Conservation (phyloP, 106 monocot genomes). For the Alisma plantagoaquatica region DNA sequence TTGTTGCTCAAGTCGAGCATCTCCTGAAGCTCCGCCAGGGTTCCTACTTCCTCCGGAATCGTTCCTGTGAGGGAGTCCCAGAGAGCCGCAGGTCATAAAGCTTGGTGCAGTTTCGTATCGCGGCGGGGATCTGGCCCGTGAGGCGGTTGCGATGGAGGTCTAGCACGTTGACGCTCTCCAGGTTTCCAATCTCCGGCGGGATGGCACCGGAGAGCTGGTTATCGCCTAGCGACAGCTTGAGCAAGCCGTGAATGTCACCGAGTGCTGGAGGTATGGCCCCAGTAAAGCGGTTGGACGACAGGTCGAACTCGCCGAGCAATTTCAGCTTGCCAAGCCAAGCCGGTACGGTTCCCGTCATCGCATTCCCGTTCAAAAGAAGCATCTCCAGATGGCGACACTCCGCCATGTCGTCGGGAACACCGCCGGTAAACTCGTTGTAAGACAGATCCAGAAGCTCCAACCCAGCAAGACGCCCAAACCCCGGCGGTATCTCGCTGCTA, state of each 20-base stretch:
- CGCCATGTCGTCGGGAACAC: slow-evolving; percentile 50
- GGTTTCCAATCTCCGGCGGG: slow-evolving; percentile 65
- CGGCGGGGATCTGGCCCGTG: slow-evolving; percentile 48
- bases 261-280: slow-evolving; percentile 55
- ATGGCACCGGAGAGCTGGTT: slow-evolving; percentile 72
- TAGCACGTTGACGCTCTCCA: slow-evolving; percentile 60
- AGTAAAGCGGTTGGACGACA: slow-evolving; percentile 54
- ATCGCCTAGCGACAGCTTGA: slow-evolving; percentile 62
- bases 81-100: slow-evolving; percentile 69
- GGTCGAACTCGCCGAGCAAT: slow-evolving; percentile 72
- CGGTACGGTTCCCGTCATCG: slow-evolving; percentile 39
- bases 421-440: slow-evolving; percentile 44
- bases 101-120: slow-evolving; percentile 40
- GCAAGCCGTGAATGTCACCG: slow-evolving; percentile 43
- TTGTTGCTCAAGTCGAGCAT: slow-evolving; percentile 75
- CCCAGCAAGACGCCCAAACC: slow-evolving; percentile 29
- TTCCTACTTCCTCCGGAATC: slow-evolving; percentile 58
- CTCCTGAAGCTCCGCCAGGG: slow-evolving; percentile 65
- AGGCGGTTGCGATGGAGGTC: slow-evolving; percentile 58
- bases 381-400: slow-evolving; percentile 43
- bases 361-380: slow-evolving; percentile 56
- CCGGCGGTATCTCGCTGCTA: slow-evolving; percentile 37
- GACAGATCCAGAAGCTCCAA: slow-evolving; percentile 74
- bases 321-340: slow-evolving; percentile 52
- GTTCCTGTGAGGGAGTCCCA: slow-evolving; percentile 43